These are phyloP conservation scores for Micractinium sp. DNA, from an alignment of 139 green algal species.

Conservation along the genomic window DNA sequence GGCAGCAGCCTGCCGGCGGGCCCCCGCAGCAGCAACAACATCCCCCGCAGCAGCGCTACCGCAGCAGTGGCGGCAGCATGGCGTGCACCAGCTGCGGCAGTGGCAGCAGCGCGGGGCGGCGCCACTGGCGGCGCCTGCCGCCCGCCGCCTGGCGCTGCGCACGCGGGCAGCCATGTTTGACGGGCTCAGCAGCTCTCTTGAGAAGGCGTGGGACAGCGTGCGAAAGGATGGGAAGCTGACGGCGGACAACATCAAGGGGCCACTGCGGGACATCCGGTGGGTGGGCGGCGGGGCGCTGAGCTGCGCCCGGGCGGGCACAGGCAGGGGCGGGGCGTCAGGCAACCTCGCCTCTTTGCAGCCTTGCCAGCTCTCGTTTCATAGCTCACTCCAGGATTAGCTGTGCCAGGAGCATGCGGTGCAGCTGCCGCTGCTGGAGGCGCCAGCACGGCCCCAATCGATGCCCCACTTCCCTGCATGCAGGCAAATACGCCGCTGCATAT, in stretches of 20 bases:
- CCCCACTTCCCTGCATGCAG: too few species aligned
- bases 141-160: not conserved
- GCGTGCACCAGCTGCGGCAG: constrained; percentile 9
- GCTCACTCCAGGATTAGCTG: too few species aligned
- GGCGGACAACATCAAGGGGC: constrained; percentile 95
- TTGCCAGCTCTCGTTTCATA: too few species aligned
- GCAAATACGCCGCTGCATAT: too few species aligned
- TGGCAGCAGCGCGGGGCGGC: not conserved
- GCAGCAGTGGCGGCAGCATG: not conserved
- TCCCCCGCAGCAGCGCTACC: not conserved
- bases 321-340: not conserved
- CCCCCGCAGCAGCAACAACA: not conserved
- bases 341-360: not conserved
- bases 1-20: not conserved
- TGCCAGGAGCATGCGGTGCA: too few species aligned
- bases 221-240: constrained; percentile 85
- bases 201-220: constrained; percentile 85
- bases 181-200: constrained; percentile 75
- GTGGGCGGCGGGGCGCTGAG: not conserved
- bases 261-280: constrained; percentile 87
- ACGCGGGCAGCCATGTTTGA: constrained; percentile 85
- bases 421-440: too few species aligned
- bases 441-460: too few species aligned
- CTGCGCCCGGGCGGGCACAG: not conserved
- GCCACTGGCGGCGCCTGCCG: not conserved